Base-by-base conservation (phyloP, 2,329 filamentous ascomycete species). In the Geosmithia flava region DNA sequence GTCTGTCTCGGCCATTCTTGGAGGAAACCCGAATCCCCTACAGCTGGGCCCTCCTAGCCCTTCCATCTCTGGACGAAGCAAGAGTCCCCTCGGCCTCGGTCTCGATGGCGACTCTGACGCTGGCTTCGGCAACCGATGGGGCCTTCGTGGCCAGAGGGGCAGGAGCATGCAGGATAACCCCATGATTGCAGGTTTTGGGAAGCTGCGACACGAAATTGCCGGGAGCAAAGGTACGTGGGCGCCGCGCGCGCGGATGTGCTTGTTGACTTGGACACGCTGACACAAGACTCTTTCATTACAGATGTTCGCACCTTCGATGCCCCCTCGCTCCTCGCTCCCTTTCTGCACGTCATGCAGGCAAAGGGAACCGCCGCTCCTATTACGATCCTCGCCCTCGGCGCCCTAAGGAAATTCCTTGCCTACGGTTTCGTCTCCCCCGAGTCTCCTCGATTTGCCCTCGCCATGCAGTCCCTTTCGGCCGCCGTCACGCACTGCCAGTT, bases 111-210 rank as follows among this genome's bases (percentile, higher is more conserved):
- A 59, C 7, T 66, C 72, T 48, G 80, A 85, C 54, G 65, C 69
- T 44, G 77, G 75, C 17, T 70, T 89, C 51, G 80, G 84, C 33
- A 94, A 89, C 62, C 76, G 91, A 67, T 98, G 93, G 93, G 91
- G 93, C 0, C 67, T 97, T 51, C 76, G 93, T 51, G 93, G 91
- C 33, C 95, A 95, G 76, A 95, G 89, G 68, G 91, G 90, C 47
- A 95, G 91, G 72, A 95, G 88, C 70, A 85, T 96, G 76, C 89
- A 96, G 68, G 93, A 97, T 66, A 95, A 97, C 59, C 93, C 93
- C 40, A 75, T 98, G 58, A 95, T 98, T 71, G 85, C 89, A 53
- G 91, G 88, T 15, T 98, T 98, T 68, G 88, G 90, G 46, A 85
- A 88, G 57, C 69, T 98, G 54, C 80, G 93, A 51, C 84, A 86